These are phyloP conservation scores for Gossypium thurberi DNA, from an alignment of 345 rosid genomes.

Conservation along the genomic window DNA sequence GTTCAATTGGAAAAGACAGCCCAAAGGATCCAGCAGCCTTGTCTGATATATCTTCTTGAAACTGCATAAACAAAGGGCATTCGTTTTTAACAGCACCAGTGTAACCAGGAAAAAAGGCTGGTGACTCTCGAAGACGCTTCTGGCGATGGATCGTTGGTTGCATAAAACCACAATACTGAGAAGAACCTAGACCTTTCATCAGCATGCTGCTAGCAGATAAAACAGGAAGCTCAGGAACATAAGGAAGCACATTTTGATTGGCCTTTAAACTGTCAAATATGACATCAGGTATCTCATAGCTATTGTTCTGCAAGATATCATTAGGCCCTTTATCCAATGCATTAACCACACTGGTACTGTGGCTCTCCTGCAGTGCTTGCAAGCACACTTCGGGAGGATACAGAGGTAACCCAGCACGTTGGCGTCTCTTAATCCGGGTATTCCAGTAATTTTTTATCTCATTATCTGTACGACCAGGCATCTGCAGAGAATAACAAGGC, in stretches of 20 bases:
- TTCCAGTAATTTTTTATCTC: conserved; percentile 99
- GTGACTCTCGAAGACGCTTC: conserved; percentile 5
- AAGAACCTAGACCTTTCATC: conserved; percentile 54
- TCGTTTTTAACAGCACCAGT: conserved; percentile 41
- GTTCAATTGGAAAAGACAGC: conserved; percentile 43
- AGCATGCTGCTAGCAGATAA: conserved; percentile 48
- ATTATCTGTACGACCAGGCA: conserved; percentile 98
- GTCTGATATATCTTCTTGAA: conserved; percentile 35
- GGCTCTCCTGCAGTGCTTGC: conserved; percentile 53
- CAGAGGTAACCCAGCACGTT: conserved; percentile 92
- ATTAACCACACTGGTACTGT: conserved; percentile 26
- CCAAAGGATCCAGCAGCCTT: conserved; percentile 41
- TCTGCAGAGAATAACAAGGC: conserved; percentile 30
- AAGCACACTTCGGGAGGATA: conserved; percentile 76
- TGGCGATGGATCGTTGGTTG: conserved; percentile 42
- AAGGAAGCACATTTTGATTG: conserved; percentile 40
- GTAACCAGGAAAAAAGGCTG: conserved; percentile 33
- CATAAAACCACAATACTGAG: conserved; percentile 50
- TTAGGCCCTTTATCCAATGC: conserved; percentile 43
- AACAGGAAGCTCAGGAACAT: conserved; percentile 52
- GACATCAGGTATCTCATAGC: conserved; percentile 56
- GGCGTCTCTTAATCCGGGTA: conserved; percentile 88
- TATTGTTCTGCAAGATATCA: conserved; percentile 47
- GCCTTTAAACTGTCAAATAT: conserved; percentile 61
- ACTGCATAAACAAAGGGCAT: conserved; percentile 37